Percentiles rank a stretch among this genome's conserved stretches.
Evolutionary conservation across 2,329 filamentous ascomycete genomes (phyloP).

Genomic region (Rhynchosporium secalis): DNA sequence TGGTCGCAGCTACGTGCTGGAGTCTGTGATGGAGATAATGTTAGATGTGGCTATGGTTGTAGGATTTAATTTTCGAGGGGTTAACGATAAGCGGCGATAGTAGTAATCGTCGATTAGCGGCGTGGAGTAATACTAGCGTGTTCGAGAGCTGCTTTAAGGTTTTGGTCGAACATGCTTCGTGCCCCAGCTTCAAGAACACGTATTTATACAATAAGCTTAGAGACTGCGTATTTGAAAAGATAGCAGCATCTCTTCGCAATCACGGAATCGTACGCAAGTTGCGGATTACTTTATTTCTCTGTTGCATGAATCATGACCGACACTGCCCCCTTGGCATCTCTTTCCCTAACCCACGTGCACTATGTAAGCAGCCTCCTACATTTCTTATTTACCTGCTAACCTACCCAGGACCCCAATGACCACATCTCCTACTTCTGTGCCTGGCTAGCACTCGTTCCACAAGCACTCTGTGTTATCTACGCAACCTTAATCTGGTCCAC

Average conservation of each 20-base stretch:
- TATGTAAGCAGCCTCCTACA: constrained; percentile 62
- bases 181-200: neutral
- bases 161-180: neutral
- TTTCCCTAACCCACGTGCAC: constrained; percentile 93
- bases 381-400: constrained; percentile 18
- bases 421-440: constrained; percentile 83
- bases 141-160: constrained; percentile 32
- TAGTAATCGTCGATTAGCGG: neutral
- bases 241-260: neutral
- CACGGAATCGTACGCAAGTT: neutral
- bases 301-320: constrained; percentile 40
- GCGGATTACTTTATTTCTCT: neutral
- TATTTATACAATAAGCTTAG: neutral
- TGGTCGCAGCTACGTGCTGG: neutral
- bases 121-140: neutral
- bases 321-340: constrained; percentile 69
- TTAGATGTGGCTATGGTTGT: constrained; percentile 6
- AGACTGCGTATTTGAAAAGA: constrained; percentile 12
- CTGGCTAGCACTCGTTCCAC: constrained; percentile 90
- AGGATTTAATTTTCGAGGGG: constrained; percentile 6
- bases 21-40: constrained; percentile 6
- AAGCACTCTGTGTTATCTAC: constrained; percentile 88
- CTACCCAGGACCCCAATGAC: constrained; percentile 76
- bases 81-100: too few relatives aligned
- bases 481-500: constrained; percentile 87